A percentile compares a stretch with the other conserved stretches of the same genome.
Conservation (phyloP, 2,329 filamentous ascomycete species). For the Cladorrhinum sp. region DNA sequence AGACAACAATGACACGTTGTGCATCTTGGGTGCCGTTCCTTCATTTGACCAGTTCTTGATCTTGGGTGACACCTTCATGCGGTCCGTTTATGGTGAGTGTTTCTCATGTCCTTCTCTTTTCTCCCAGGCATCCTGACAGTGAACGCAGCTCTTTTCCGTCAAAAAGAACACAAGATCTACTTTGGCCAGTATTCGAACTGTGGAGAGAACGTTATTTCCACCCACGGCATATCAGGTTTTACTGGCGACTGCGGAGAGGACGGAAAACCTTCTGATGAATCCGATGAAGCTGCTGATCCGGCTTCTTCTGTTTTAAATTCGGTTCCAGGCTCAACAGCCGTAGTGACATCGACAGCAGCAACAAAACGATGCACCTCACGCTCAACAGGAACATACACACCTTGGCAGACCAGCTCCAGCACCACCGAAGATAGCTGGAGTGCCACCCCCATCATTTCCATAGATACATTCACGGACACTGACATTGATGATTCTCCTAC, state of each 20-base stretch:
- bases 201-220: slow-evolving; percentile 16
- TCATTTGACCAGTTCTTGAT: slow-evolving; percentile 16
- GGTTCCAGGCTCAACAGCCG: neutral
- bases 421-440: neutral
- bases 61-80: slow-evolving; percentile 25
- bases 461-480: neutral
- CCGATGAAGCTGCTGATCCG: neutral
- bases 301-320: neutral
- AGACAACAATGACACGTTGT: slow-evolving; percentile 4
- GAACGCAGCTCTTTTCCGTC: slow-evolving; percentile 18
- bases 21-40: slow-evolving; percentile 21
- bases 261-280: neutral
- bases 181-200: slow-evolving; percentile 19
- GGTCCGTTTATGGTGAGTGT: slow-evolving; percentile 12
- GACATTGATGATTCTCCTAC: neutral
- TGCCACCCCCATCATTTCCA: neutral
- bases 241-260: slow-evolving; percentile 15
- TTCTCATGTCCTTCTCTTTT: neutral
- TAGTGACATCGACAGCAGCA: neutral
- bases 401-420: neutral
- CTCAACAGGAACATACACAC: slow-evolving; percentile 13
- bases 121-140: neutral
- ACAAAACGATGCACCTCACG: neutral
- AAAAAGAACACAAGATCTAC: slow-evolving; percentile 22
- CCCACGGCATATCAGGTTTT: slow-evolving; percentile 14